Evolutionary conservation across 805 yeast species (phyloP), one percentile per base, ranked within the genome.

Genomic region (Metschnikowia sp.): DNA sequence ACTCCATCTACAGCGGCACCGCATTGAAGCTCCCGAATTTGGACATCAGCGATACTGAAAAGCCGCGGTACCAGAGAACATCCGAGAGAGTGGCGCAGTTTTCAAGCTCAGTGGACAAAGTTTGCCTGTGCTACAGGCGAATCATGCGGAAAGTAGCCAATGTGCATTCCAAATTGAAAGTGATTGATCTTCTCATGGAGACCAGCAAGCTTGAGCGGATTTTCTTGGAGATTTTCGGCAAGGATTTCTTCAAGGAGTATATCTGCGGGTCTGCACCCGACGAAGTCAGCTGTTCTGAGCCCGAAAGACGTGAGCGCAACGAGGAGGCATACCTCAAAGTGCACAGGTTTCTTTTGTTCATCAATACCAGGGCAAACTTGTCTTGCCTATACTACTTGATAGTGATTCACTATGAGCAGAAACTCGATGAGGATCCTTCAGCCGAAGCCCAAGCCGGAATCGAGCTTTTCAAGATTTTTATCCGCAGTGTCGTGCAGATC

Each of bases 381-480:
- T 68, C 74, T 10, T 65, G 74, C 36, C 61, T 72, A 50, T 72
- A 72, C 52, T 71, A 65, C 44, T 62, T 65, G 60, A 64, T 72
- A 39, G 72, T 72, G n/a, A 54, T 68, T 26, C 72, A 72, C 53
- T 72, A 69, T 48, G 77, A 72, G 45, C 56, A 60, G 28, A 64
- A 63, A 40, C 60, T 62, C 33, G 61, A 61, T 36, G 55, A 61
- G 32, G 57, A 63, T 11, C 54, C 61, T 30, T 53, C 58, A 0
- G 62, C 66, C 4, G 63, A 72, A 6, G 66, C 69, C 59, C 52
- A 48, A 9, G 70, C 76, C 0, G 76, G 75, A 1, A 64, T 69
- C 9, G 77, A 71, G 50, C 56, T 72, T 8, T 72, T 70, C 54
- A 72, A 72, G 49, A 69, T 71, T 31, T 70, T 69, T 51, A 62